Percentiles rank a stretch among this genome's conserved stretches.
Conservation (phyloP, 2,329 filamentous ascomycete species). For the Botrytis fragariae region DNA sequence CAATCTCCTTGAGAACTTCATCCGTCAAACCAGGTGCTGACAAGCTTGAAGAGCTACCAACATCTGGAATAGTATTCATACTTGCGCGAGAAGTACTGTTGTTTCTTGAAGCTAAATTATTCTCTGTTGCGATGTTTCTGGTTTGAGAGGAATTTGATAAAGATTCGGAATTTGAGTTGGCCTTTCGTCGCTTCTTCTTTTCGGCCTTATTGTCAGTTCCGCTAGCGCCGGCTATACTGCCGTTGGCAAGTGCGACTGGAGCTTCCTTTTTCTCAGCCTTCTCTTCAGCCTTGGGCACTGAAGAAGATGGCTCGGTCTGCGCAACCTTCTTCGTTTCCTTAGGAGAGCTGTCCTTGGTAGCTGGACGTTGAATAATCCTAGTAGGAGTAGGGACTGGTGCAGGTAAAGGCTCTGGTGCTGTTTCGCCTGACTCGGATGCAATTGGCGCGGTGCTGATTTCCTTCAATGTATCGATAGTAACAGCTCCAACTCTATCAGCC, state of each 20-base stretch:
- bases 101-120: constrained; percentile 35
- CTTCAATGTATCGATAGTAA: constrained; percentile 66
- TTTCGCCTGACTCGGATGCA: constrained; percentile 11
- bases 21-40: constrained; percentile 41
- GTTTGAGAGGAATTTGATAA: constrained; percentile 27
- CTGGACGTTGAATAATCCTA: constrained; percentile 33
- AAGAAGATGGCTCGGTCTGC: constrained; percentile 26
- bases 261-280: constrained; percentile 40
- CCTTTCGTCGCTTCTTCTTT: constrained; percentile 71
- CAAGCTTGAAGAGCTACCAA: constrained; percentile 19
- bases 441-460: constrained; percentile 40
- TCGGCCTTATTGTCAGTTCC: constrained; percentile 56
- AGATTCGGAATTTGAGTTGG: constrained; percentile 41
- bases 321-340: constrained; percentile 35
- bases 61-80: constrained; percentile 24
- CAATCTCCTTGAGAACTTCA: constrained; percentile 48
- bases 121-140: constrained; percentile 38
- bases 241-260: constrained; percentile 27
- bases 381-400: constrained; percentile 31
- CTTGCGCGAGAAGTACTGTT: constrained; percentile 29
- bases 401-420: constrained; percentile 23
- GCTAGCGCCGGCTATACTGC: constrained; percentile 30
- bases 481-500: constrained; percentile 69
- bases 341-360: constrained; percentile 30
- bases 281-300: constrained; percentile 39